phyloP scores from a whole-genome alignment of 768 basidiomycete genomes.

The Russula brevipes region DNA sequence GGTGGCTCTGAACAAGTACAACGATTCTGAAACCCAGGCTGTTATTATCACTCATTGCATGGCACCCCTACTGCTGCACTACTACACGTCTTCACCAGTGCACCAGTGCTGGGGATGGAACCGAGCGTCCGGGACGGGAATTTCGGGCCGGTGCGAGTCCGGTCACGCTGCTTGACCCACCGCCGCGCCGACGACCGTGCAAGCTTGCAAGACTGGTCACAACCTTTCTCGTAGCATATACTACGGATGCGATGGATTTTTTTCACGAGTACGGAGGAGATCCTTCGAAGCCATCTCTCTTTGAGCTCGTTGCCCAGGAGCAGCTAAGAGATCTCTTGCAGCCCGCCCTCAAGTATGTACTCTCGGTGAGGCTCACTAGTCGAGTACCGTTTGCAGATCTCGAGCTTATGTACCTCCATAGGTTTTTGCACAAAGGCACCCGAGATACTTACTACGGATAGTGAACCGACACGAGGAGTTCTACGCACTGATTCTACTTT shows the following conservation, averaged over 20 bases:
- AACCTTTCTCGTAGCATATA: not conserved
- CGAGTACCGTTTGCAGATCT: not conserved
- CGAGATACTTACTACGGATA: conserved; percentile 83
- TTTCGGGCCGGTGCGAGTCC: too few species aligned
- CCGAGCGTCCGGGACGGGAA: too few species aligned
- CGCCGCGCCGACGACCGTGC: too few species aligned
- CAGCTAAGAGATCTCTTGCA: conserved; percentile 89
- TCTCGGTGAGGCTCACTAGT: conserved; percentile 58
- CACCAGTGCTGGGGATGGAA: too few species aligned
- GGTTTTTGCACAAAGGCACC: conserved; percentile 94
- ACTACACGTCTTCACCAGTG: too few species aligned
- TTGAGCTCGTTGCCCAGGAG: conserved; percentile 91
- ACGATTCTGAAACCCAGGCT: not conserved
- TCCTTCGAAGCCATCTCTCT: conserved; percentile 73
- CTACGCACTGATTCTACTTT: conserved; percentile 81
- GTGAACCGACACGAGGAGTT: conserved; percentile 97
- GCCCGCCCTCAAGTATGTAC: conserved; percentile 89
- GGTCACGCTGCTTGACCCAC: not conserved
- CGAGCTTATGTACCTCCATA: conserved; percentile 31
- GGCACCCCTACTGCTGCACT: too few species aligned
- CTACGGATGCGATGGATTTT: conserved; percentile 58
- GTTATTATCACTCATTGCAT: not conserved
- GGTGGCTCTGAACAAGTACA: not conserved
- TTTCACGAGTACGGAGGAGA: conserved; percentile 72
- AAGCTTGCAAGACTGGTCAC: not conserved